phyloP scores from a whole-genome alignment of 208 protist genomes.

The Trypanosoma vivax region DNA sequence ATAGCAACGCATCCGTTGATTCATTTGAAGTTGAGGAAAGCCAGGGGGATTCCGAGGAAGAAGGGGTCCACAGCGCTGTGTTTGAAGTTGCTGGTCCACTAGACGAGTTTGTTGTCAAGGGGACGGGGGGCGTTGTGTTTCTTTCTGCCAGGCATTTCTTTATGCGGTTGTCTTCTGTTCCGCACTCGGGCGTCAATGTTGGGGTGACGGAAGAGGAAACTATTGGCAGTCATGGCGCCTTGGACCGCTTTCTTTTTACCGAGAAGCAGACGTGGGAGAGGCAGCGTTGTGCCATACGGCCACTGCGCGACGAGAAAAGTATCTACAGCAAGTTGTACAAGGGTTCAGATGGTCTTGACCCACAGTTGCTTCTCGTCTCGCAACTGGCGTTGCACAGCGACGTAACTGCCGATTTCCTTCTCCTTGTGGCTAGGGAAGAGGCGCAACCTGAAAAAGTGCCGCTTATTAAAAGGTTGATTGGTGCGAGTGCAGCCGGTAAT shows the following conservation, averaged over 20 bases:
- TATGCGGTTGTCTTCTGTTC: conserved; percentile 16
- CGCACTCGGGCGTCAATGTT: background rate
- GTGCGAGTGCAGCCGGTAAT: background rate
- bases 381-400: too few relatives aligned
- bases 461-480: too few relatives aligned
- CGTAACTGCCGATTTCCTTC: conserved; percentile 2
- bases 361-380: conserved; percentile 7
- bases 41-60: background rate
- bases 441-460: background rate
- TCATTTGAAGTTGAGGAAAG: background rate
- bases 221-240: background rate
- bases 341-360: background rate
- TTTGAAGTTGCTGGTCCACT: conserved; percentile 14
- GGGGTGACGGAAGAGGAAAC: conserved; percentile 5
- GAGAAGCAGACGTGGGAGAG: conserved; percentile 8
- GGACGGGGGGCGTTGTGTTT: conserved; percentile 38
- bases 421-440: conserved; percentile 4
- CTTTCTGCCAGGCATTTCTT: conserved; percentile 41
- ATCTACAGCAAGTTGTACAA: background rate
- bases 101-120: conserved; percentile 13
- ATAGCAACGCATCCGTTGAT: background rate
- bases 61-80: conserved; percentile 11
- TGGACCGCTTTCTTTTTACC: conserved; percentile 17
- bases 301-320: conserved; percentile 1
- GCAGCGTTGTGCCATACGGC: conserved; percentile 3